Evolutionary conservation across 2,329 filamentous ascomycete species (phyloP).

Genomic region (Rhynchosporium agropyri): DNA sequence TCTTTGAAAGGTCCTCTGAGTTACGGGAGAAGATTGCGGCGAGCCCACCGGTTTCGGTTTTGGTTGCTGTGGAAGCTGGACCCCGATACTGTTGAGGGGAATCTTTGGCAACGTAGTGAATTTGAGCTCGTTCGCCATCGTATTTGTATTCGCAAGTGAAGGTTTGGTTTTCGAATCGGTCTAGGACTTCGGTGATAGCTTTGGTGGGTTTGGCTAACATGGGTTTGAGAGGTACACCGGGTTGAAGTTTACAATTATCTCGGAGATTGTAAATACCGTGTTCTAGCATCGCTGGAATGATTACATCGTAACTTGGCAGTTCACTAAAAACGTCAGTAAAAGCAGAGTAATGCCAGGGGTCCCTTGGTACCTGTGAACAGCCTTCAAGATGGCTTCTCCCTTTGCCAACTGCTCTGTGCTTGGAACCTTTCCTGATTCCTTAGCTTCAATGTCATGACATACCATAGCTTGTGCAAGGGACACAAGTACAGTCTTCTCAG

Average conservation of each 20-base stretch:
- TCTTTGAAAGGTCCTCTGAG: constrained; percentile 94
- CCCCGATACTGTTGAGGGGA: constrained; percentile 69
- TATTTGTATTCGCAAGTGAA: constrained; percentile 99
- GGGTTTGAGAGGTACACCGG: constrained; percentile 92
- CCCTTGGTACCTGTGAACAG: constrained; percentile 73
- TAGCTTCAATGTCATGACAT: constrained; percentile 74
- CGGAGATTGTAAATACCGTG: constrained; percentile 82
- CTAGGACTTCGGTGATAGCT: constrained; percentile 94
- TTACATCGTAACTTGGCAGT: constrained; percentile 91
- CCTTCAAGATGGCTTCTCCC: constrained; percentile 84
- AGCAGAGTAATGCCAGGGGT: background rate
- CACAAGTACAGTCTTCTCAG: constrained; percentile 89
- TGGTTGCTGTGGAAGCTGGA: constrained; percentile 60
- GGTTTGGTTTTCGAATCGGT: constrained; percentile 91
- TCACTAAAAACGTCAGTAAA: constrained; percentile 63
- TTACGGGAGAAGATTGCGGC: constrained; percentile 96
- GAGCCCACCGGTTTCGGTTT: constrained; percentile 60
- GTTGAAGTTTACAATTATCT: constrained; percentile 86
- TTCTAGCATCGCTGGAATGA: constrained; percentile 85
- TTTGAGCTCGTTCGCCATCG: constrained; percentile 96
- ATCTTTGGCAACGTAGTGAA: constrained; percentile 91
- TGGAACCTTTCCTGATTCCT: constrained; percentile 64
- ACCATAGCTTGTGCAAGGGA: constrained; percentile 88
- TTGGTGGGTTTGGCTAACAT: constrained; percentile 99
- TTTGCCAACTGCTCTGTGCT: constrained; percentile 77